phyloP scores from a whole-genome alignment of 176 grass and related monocot genomes.

The Thinopyrum elongatum region DNA sequence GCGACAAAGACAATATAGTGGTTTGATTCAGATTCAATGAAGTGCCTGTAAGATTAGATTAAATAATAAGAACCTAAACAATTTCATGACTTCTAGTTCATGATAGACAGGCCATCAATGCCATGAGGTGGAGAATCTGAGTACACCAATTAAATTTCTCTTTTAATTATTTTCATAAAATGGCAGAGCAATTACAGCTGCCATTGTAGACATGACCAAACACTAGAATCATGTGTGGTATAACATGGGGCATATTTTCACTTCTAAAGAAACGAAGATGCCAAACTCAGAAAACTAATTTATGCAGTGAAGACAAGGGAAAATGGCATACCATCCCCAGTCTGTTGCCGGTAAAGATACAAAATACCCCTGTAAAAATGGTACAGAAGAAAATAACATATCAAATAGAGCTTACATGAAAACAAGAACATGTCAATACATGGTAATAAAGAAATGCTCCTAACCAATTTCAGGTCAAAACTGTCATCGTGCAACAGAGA shows the following conservation, averaged over 20 bases:
- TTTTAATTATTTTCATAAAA: neutral
- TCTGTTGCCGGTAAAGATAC: slow-evolving; percentile 75
- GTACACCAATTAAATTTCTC: neutral
- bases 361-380: slow-evolving; percentile 77
- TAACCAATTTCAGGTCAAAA: slow-evolving; percentile 40
- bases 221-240: neutral
- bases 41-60: neutral
- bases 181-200: neutral
- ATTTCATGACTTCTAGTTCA: neutral
- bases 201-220: neutral
- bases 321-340: slow-evolving; percentile 68
- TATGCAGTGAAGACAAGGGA: neutral
- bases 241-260: neutral
- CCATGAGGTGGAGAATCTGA: neutral
- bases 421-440: neutral
- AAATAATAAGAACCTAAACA: neutral
- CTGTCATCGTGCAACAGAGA: slow-evolving; percentile 2
- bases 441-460: slow-evolving; percentile 14
- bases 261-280: neutral
- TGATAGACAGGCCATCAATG: neutral
- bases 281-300: neutral
- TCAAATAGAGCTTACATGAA: slow-evolving; percentile 1
- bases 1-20: neutral
- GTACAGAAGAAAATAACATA: neutral
- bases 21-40: neutral